Evolutionary conservation across 2,329 filamentous ascomycete species (phyloP).

Genomic region (Xylariaceae sp.): DNA sequence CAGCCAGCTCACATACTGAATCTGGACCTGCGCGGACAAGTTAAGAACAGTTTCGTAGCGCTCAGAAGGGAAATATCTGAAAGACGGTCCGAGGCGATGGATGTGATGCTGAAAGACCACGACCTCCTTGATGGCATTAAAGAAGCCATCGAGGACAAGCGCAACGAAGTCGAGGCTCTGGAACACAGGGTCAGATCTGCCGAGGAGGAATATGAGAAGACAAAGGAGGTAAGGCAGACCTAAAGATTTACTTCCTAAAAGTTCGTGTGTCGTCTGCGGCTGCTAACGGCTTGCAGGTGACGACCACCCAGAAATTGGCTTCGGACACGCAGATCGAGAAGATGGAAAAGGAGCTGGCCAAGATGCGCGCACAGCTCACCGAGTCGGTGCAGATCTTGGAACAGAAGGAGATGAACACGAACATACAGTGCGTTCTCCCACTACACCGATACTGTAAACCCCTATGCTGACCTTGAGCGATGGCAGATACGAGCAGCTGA

Average conservation of each 20-base stretch:
- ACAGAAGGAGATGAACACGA: slow-evolving; percentile 91
- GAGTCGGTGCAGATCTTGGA: slow-evolving; percentile 89
- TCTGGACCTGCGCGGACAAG: slow-evolving; percentile 73
- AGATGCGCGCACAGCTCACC: slow-evolving; percentile 75
- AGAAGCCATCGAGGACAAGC: slow-evolving; percentile 94
- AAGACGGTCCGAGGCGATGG: slow-evolving; percentile 70
- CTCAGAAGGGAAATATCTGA: slow-evolving; percentile 91
- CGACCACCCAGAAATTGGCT: slow-evolving; percentile 77
- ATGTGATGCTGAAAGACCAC: slow-evolving; percentile 89
- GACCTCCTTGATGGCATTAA: slow-evolving; percentile 91
- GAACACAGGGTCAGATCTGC: slow-evolving; percentile 82
- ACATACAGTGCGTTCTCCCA: slow-evolving; percentile 68
- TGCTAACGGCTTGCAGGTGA: slow-evolving; percentile 32
- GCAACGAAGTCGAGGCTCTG: slow-evolving; percentile 82
- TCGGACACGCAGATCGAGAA: slow-evolving; percentile 94
- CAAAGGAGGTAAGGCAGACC: slow-evolving; percentile 60
- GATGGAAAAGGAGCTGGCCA: slow-evolving; percentile 96
- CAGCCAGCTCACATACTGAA: slow-evolving; percentile 84
- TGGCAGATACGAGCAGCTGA: slow-evolving; percentile 83
- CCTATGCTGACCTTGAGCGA: slow-evolving; percentile 1
- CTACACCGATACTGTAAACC: neutral
- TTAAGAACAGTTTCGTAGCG: slow-evolving; percentile 69
- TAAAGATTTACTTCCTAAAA: too few relatives aligned
- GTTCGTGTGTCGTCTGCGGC: neutral
- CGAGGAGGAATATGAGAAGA: slow-evolving; percentile 89